A percentile compares a stretch with the other conserved stretches of the same genome.
Evolutionary conservation across 495 filamentous ascomycete genomes (phyloP).

Genomic region (Neurospora sp.): DNA sequence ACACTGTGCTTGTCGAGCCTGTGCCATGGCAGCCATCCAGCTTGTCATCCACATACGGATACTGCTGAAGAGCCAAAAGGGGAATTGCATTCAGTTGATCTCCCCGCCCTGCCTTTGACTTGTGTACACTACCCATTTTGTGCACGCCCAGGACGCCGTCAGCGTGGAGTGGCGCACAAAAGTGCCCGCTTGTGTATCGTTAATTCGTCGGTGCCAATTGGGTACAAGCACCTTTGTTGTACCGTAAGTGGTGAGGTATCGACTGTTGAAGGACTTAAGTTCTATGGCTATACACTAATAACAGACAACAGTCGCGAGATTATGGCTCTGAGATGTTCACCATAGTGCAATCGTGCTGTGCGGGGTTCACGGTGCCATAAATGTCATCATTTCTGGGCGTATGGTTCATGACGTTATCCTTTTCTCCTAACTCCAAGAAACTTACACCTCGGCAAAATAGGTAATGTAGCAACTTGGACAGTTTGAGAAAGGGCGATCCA

Average conservation of each 20-base stretch:
- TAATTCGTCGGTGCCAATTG: background rate
- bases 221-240: background rate
- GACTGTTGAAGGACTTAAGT: background rate
- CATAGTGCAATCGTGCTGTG: background rate
- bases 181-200: background rate
- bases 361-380: background rate
- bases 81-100: background rate
- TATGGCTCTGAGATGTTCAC: background rate
- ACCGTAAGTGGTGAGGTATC: background rate
- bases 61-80: background rate
- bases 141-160: background rate
- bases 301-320: background rate
- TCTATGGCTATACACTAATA: background rate
- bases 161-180: background rate
- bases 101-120: background rate
- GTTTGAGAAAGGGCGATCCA: background rate
- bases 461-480: background rate
- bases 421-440: background rate
- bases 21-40: background rate
- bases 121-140: background rate
- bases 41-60: background rate
- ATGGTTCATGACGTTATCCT: background rate
- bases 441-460: background rate
- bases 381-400: background rate
- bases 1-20: background rate